Evolutionary conservation across 495 filamentous ascomycete species (phyloP).

Genomic region (Neurospora sp.): DNA sequence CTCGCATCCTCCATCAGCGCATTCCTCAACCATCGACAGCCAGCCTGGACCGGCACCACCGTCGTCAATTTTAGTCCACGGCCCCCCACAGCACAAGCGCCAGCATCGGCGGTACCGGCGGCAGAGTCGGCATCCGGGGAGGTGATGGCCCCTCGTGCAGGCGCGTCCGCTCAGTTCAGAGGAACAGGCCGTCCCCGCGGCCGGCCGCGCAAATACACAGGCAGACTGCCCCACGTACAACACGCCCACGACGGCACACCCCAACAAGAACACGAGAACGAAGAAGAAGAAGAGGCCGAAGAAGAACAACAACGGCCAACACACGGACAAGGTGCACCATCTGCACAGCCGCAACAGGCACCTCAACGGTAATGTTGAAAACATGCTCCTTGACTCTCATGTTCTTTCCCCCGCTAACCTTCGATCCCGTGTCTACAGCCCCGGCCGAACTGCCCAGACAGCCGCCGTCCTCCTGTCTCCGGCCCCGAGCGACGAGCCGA

Average conservation of each 20-base stretch:
- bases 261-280: background rate
- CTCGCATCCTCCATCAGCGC: conserved; percentile 4
- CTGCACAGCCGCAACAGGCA: conserved; percentile 3
- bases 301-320: conserved; percentile 1
- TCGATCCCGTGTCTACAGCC: background rate
- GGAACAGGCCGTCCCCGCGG: background rate
- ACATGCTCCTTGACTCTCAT: background rate
- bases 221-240: background rate
- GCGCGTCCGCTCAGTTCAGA: background rate
- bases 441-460: conserved; percentile 2
- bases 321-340: background rate
- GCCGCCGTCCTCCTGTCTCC: conserved; percentile 41
- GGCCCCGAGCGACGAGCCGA: conserved; percentile 44
- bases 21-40: conserved; percentile 2
- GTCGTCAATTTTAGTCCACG: background rate
- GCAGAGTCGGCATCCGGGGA: background rate
- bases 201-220: background rate
- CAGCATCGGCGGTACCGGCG: background rate
- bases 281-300: background rate
- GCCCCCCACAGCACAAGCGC: background rate
- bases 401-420: background rate
- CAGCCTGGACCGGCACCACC: conserved; percentile 1
- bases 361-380: conserved; percentile 7
- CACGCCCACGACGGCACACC: background rate
- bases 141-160: background rate